phyloP scores from a whole-genome alignment of 257 asterid genomes.

The Solanum pimpinellifolium region DNA sequence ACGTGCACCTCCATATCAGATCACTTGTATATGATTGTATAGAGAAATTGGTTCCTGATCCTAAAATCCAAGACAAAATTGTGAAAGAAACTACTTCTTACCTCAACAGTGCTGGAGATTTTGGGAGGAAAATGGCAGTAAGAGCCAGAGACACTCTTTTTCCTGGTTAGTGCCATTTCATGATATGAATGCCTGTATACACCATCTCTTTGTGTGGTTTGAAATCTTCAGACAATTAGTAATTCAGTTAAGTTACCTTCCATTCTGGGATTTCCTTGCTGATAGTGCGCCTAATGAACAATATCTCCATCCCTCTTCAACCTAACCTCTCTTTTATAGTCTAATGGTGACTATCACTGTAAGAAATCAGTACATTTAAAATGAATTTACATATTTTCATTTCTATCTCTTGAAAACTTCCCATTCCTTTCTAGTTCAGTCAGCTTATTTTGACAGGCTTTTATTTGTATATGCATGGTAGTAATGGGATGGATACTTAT shows the following conservation, averaged over 20 bases:
- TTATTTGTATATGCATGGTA: neutral
- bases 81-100: conserved; percentile 72
- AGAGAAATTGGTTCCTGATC: conserved; percentile 78
- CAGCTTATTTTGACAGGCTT: neutral
- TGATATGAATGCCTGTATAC: neutral
- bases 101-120: conserved; percentile 72
- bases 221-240: conserved; percentile 8
- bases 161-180: conserved; percentile 51
- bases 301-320: neutral
- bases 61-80: conserved; percentile 62
- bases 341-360: neutral
- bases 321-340: neutral
- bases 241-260: neutral
- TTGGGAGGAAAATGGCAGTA: conserved; percentile 90
- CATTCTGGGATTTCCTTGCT: neutral
- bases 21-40: conserved; percentile 78
- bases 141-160: conserved; percentile 79
- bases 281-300: neutral
- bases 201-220: neutral
- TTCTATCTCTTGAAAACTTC: neutral
- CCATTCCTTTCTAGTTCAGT: neutral
- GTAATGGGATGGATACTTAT: neutral
- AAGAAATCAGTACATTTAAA: neutral
- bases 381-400: neutral
- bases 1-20: conserved; percentile 55